Evolutionary conservation across 106 monocot species (phyloP).

Genomic region (Acorus gramineus): DNA sequence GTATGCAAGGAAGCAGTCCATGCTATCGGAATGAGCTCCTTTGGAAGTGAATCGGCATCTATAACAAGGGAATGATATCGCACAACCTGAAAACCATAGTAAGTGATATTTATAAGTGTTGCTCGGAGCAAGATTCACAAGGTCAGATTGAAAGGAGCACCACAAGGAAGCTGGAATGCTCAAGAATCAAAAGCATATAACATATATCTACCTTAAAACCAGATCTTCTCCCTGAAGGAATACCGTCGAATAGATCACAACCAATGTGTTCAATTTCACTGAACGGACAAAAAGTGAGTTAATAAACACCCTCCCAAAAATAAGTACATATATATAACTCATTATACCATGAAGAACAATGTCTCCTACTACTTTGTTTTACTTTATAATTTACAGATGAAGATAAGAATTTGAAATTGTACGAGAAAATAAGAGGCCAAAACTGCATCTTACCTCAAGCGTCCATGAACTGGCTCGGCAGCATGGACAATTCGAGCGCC

Average conservation of each 20-base stretch:
- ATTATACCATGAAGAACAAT: too few species aligned
- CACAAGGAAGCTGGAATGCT: neutral
- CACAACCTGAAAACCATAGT: slow-evolving; percentile 50
- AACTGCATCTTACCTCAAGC: slow-evolving; percentile 43
- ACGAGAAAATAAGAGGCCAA: too few species aligned
- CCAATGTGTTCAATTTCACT: slow-evolving; percentile 91
- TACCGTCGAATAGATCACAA: slow-evolving; percentile 48
- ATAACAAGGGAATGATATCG: slow-evolving; percentile 94
- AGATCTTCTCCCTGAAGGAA: slow-evolving; percentile 87
- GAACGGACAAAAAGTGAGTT: slow-evolving; percentile 10
- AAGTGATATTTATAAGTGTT: neutral
- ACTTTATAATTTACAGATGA: too few species aligned
- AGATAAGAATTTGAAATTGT: too few species aligned
- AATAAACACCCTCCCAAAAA: neutral
- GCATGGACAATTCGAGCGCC: slow-evolving; percentile 87
- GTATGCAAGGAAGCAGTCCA: slow-evolving; percentile 53
- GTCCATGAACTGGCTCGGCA: slow-evolving; percentile 90
- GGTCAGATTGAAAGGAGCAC: neutral
- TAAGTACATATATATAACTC: neutral
- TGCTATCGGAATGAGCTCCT: slow-evolving; percentile 73
- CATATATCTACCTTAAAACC: slow-evolving; percentile 74
- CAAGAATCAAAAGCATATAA: neutral
- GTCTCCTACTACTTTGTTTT: too few species aligned
- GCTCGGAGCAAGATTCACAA: too few species aligned
- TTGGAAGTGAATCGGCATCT: slow-evolving; percentile 57